Conservation (phyloP, 2,329 filamentous ascomycete genomes). For the Alternaria sp. region DNA sequence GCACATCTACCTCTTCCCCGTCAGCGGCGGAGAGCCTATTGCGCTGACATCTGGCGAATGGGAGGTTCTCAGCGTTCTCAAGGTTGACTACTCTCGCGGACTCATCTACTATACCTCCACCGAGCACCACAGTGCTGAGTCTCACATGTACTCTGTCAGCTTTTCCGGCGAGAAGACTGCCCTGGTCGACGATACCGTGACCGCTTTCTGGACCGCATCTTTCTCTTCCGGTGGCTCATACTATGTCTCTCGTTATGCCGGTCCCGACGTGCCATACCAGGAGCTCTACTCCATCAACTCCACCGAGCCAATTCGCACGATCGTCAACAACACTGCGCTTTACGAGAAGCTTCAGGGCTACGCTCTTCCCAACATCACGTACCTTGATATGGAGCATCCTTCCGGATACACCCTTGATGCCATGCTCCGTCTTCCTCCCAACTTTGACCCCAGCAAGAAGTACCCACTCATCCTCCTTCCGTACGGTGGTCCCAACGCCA, state of each 20-base stretch:
- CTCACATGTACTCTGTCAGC: constrained; percentile 71
- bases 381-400: constrained; percentile 67
- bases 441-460: constrained; percentile 67
- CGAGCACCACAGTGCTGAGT: constrained; percentile 69
- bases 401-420: constrained; percentile 68
- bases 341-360: constrained; percentile 64
- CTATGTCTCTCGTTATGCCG: constrained; percentile 70
- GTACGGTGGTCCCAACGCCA: constrained; percentile 71
- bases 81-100: constrained; percentile 63
- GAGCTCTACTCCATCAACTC: constrained; percentile 67
- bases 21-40: constrained; percentile 61
- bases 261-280: constrained; percentile 73
- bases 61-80: constrained; percentile 67
- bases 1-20: constrained; percentile 69
- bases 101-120: constrained; percentile 71
- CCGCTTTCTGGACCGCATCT: constrained; percentile 68
- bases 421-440: constrained; percentile 68
- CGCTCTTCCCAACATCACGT: constrained; percentile 68
- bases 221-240: constrained; percentile 69
- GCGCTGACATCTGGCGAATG: constrained; percentile 70
- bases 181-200: constrained; percentile 66
- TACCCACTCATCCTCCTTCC: constrained; percentile 72
- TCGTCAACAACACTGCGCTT: constrained; percentile 67
- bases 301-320: constrained; percentile 62
- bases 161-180: constrained; percentile 63